Evolutionary conservation across 768 basidiomycete genomes (phyloP).

Genomic region (Infundibulicybe gibba): DNA sequence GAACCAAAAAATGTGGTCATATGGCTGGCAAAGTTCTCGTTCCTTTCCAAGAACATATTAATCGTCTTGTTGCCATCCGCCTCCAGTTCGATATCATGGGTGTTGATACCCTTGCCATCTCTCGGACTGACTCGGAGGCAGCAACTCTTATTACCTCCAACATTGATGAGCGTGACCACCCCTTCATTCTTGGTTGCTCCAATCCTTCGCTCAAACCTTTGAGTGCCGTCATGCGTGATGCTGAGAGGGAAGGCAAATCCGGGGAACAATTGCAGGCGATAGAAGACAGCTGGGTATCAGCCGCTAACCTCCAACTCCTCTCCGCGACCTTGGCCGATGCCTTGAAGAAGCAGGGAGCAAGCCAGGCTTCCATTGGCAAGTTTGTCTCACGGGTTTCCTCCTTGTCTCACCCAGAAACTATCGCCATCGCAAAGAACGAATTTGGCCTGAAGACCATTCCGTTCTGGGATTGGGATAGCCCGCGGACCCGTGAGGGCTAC

Average conservation of each 20-base stretch:
- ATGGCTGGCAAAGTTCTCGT: slow-evolving; percentile 98
- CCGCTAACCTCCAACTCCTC: slow-evolving; percentile 81
- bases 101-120: slow-evolving; percentile 89
- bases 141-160: slow-evolving; percentile 96
- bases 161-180: slow-evolving; percentile 95
- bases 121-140: slow-evolving; percentile 96
- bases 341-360: slow-evolving; percentile 54
- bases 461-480: slow-evolving; percentile 94
- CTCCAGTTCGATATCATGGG: slow-evolving; percentile 99
- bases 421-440: slow-evolving; percentile 72
- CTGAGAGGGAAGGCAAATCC: slow-evolving; percentile 74
- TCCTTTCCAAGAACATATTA: slow-evolving; percentile 96
- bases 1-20: slow-evolving; percentile 94
- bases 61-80: slow-evolving; percentile 94
- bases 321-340: slow-evolving; percentile 69
- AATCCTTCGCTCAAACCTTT: slow-evolving; percentile 69
- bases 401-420: slow-evolving; percentile 65
- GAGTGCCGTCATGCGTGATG: slow-evolving; percentile 78
- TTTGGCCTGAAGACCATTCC: slow-evolving; percentile 73
- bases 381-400: slow-evolving; percentile 65
- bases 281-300: slow-evolving; percentile 82
- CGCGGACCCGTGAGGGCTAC: slow-evolving; percentile 92
- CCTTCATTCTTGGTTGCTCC: slow-evolving; percentile 93
- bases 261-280: slow-evolving; percentile 81
- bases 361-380: slow-evolving; percentile 44